Conservation (phyloP, 208 protist species). For the Wallacemonas rigidus region DNA sequence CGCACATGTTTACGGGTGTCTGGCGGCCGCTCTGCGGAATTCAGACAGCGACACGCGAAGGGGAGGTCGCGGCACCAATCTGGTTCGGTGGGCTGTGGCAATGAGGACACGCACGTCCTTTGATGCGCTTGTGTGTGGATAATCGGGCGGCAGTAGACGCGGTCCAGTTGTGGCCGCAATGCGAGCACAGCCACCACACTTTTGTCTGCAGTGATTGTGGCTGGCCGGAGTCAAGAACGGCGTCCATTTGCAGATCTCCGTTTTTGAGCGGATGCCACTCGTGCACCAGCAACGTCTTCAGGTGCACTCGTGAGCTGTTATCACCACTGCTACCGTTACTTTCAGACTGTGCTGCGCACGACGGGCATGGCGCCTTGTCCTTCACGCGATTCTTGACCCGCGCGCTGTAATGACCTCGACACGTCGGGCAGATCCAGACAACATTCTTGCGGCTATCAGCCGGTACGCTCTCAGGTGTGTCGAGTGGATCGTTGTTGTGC, state of each 20-base stretch:
- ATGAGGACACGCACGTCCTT: conserved; percentile 48
- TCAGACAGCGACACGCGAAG: background rate
- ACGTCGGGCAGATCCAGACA: conserved; percentile 62
- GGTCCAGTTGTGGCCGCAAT: conserved; percentile 77
- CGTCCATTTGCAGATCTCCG: conserved; percentile 69
- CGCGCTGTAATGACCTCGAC: conserved; percentile 55
- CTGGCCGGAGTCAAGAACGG: conserved; percentile 30
- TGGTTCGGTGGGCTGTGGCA: conserved; percentile 31
- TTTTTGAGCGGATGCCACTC: conserved; percentile 88
- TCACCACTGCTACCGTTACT: conserved; percentile 32
- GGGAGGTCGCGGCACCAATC: background rate
- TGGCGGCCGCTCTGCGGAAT: no score
- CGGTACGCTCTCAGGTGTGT: conserved; percentile 39
- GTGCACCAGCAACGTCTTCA: conserved; percentile 33
- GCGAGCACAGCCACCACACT: conserved; percentile 82
- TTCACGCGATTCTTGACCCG: conserved; percentile 64
- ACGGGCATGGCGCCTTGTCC: conserved; percentile 61
- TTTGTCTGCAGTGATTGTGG: conserved; percentile 48
- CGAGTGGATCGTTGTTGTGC: conserved; percentile 67
- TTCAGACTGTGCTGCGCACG: conserved; percentile 27
- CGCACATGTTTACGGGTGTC: no score
- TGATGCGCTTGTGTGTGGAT: conserved; percentile 21
- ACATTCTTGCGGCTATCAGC: conserved; percentile 46
- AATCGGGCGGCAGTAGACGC: conserved; percentile 61
- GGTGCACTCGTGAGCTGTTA: conserved; percentile 19